A percentile compares a stretch with the other conserved stretches of the same genome.
Conservation (phyloP, 352 stramenopile genomes). For the Globisporangium parvum region DNA sequence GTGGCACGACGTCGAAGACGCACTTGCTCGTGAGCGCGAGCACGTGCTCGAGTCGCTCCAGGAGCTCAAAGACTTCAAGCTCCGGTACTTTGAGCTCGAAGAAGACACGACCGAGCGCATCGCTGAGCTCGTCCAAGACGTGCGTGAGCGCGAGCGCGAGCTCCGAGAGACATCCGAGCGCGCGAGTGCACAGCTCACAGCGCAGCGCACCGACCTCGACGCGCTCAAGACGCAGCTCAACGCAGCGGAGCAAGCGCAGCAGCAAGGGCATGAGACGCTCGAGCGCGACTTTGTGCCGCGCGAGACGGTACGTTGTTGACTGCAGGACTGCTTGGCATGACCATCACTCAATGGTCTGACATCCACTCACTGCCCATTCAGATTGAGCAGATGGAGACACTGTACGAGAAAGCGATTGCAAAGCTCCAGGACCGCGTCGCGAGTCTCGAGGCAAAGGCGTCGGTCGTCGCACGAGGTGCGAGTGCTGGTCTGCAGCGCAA, state of each 20-base stretch:
- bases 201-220: constrained; percentile 27
- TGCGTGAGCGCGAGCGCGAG: constrained; percentile 41
- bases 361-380: constrained; percentile 10
- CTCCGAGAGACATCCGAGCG: constrained; percentile 21
- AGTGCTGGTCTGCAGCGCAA: constrained; percentile 15
- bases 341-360: neutral
- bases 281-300: constrained; percentile 51
- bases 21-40: constrained; percentile 47
- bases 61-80: constrained; percentile 73
- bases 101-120: constrained; percentile 53
- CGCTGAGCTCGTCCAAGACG: constrained; percentile 55
- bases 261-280: constrained; percentile 33
- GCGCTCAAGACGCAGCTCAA: constrained; percentile 29
- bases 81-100: constrained; percentile 60
- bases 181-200: constrained; percentile 7
- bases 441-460: constrained; percentile 40
- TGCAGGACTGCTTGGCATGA: neutral
- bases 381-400: constrained; percentile 66
- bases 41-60: constrained; percentile 44
- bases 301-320: constrained; percentile 26
- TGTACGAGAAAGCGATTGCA: constrained; percentile 64
- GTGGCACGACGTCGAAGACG: constrained; percentile 66
- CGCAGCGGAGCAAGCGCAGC: constrained; percentile 21
- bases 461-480: neutral
- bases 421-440: constrained; percentile 67